Conservation (phyloP, 768 basidiomycete species). For the Daedalea quercina region DNA sequence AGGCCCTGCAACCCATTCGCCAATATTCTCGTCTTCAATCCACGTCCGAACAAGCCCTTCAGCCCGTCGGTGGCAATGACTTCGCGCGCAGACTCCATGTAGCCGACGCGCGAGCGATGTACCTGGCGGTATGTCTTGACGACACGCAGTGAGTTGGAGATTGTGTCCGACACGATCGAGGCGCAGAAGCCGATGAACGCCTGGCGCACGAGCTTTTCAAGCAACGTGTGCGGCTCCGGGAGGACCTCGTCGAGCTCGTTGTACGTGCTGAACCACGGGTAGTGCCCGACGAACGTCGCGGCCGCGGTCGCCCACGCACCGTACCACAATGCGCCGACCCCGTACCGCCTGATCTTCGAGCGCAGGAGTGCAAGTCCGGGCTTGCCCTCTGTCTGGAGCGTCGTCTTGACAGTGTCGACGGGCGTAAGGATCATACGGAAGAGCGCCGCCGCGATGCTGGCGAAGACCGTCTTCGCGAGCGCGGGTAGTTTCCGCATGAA, state of each 20-base stretch:
- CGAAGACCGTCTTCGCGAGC: slow-evolving; percentile 72
- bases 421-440: slow-evolving; percentile 93
- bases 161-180: slow-evolving; percentile 77
- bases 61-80: slow-evolving; percentile 74
- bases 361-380: slow-evolving; percentile 60
- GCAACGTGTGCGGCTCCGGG: slow-evolving; percentile 44
- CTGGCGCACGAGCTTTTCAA: slow-evolving; percentile 64
- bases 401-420: slow-evolving; percentile 92
- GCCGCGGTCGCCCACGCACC: slow-evolving; percentile 89
- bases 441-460: slow-evolving; percentile 68
- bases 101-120: slow-evolving; percentile 73
- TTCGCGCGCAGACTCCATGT: slow-evolving; percentile 67
- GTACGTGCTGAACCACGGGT: slow-evolving; percentile 88
- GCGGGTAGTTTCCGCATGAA: slow-evolving; percentile 60
- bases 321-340: slow-evolving; percentile 78
- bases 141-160: slow-evolving; percentile 86
- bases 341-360: slow-evolving; percentile 66
- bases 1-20: slow-evolving; percentile 90
- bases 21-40: slow-evolving; percentile 81
- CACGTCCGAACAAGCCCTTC: slow-evolving; percentile 80
- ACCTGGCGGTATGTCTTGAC: slow-evolving; percentile 96
- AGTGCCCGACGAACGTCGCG: slow-evolving; percentile 91
- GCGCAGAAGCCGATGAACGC: slow-evolving; percentile 91
- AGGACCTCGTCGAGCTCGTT: slow-evolving; percentile 67
- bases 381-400: slow-evolving; percentile 85